Evolutionary conservation across 2,329 filamentous ascomycete genomes (phyloP), one percentile per base, ranked within the genome.

Genomic region (Talaromyces sp.): DNA sequence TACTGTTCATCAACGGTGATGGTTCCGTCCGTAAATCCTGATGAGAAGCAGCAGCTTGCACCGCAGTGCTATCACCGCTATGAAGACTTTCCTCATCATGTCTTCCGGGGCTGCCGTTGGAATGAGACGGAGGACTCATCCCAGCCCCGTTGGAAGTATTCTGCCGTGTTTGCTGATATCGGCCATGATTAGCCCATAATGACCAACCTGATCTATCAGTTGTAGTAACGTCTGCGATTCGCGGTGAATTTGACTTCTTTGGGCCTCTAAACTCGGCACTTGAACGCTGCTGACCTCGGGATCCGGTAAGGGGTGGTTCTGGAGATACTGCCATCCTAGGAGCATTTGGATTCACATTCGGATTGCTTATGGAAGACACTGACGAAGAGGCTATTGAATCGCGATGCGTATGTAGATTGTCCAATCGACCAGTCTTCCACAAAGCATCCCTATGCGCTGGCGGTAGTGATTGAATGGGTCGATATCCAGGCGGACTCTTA

Each of bases 11-110:
- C 33, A 61, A 45, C 11, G 52, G 55, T n/a, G 56, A 58, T 19
- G 51, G 56, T 15, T 53, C 50, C 21, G 9, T 19, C 15, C 50
- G 57, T 5, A 61, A 46, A 48, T 63, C 60, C 21, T 37, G 28
- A 25, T 54, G 54, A 8, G 61, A 61, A 15, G 17, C 21, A 17
- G 53, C 57, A 35, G 61, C 59, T 39, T 63, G 55, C 10, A 53
- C 61, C 19, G 33, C 48, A 19, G 56, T 60, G n/a, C 61, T 63
- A 40, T 61, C 57, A 1, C 53, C 33, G 52, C 60, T 63, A 50
- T 56, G 53, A 10, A 45, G 19, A 41, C 61, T 61, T 10, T 58
- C 59, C 13, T 33, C 37, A 5, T 62, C 61, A 17, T 15, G 59
- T 48, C 39, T 59, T 22, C 45, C 53, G 1, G 33, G 45, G 22